phyloP scores from a whole-genome alignment of 2,329 filamentous ascomycete genomes.

The Penicillium verrucosum region DNA sequence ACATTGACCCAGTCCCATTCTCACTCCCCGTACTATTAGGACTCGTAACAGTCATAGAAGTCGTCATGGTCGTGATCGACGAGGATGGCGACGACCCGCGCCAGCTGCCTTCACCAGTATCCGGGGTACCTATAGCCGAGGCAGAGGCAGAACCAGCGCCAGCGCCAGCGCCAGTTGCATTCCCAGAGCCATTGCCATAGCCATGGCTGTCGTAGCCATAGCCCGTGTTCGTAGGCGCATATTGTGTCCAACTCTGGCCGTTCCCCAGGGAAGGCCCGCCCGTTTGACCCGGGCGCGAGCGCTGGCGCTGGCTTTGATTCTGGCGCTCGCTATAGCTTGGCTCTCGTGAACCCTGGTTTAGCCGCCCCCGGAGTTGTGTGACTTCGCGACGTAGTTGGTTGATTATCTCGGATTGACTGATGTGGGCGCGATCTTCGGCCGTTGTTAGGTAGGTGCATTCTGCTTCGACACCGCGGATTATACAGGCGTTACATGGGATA shows the following conservation, averaged over 20 bases:
- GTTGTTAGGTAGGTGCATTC: constrained; percentile 31
- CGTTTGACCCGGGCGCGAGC: background rate
- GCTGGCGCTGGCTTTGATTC: background rate
- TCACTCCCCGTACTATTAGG: constrained; percentile 25
- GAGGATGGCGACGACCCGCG: constrained; percentile 21
- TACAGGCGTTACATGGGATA: constrained; percentile 28
- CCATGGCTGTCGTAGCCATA: background rate
- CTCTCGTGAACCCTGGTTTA: constrained; percentile 10
- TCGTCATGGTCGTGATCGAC: constrained; percentile 15
- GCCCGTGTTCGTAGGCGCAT: background rate
- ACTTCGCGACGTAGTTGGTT: constrained; percentile 27
- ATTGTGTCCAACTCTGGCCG: background rate
- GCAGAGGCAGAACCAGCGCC: background rate
- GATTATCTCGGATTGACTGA: constrained; percentile 53
- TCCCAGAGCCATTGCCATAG: background rate
- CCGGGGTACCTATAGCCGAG: background rate
- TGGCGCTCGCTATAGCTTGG: background rate
- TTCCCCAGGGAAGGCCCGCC: background rate
- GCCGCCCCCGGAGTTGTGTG: constrained; percentile 18
- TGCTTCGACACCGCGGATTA: constrained; percentile 25
- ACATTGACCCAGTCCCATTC: background rate
- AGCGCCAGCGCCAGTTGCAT: background rate
- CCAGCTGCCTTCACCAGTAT: constrained; percentile 15
- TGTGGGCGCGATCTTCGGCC: constrained; percentile 59
- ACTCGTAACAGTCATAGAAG: constrained; percentile 18